Evolutionary conservation across 768 basidiomycete genomes (phyloP), one percentile per base, ranked within the genome.

Genomic region (Termitomyces sp.): DNA sequence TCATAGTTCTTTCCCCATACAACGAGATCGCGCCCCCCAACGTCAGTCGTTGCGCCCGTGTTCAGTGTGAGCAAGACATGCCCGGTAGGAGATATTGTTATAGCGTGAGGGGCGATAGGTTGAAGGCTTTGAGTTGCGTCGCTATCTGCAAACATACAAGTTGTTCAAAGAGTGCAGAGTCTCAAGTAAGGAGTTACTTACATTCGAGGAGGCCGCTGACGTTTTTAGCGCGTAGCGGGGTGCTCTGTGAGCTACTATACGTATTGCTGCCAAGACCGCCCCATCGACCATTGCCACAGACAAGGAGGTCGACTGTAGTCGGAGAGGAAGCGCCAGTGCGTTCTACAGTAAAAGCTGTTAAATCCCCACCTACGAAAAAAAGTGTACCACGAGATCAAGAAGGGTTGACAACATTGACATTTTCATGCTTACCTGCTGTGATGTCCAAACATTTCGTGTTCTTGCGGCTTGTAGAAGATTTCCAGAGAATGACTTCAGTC

Each of bases 141-240:
- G 69, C 85, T 84, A 64, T 84, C 92, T 93, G 69, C 53, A 57
- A n/a, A 46, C 5, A 19, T n/a, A 35, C 27, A 47, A 31, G 25
- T 51, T 53, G 59, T 60, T 57, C 40, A 19, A 56, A n/a, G 32
- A 16, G n/a, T 12, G 19, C 10, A 32, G 44, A 31, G 1, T 16
- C n/a, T 9, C 3, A 34, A 27, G n/a, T 42, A 32, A 32, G 50
- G 16, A 49, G n/a, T 32, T 32, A 66, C 89, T 74, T 65, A 92
- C 92, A 96, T 79, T 95, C 92, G n/a, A 80, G 73, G 25, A 96
- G 73, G 11, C 92, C 91, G 65, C 91, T 93, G 56, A 96, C 77
- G 43, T 83, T 84, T 71, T 86, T 93, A 2, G 89, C 87, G 55
- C 85, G 84, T 0, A 83, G 75, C 3, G 92, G 94, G 35, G 75